Percentiles rank a stretch among this genome's conserved stretches.
phyloP scores from a whole-genome alignment of 2,329 filamentous ascomycete genomes.

The Epichloe brachyelytri region DNA sequence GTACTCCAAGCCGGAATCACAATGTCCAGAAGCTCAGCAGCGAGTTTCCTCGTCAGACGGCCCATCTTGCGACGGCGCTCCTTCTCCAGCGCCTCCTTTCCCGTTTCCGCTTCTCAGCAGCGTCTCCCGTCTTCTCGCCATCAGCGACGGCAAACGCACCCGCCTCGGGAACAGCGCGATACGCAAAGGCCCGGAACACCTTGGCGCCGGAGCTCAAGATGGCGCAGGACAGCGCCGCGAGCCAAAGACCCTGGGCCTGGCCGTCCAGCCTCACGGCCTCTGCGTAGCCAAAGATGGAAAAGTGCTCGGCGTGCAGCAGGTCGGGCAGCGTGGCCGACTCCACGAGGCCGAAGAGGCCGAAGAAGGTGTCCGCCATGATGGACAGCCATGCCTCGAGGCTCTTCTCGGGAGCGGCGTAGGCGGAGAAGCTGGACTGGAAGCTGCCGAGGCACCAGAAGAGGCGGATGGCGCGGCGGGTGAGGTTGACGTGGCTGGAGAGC shows the following conservation, averaged over 20 bases:
- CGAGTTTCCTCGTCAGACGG: constrained; percentile 31
- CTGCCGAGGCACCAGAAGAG: constrained; percentile 55
- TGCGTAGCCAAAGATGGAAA: constrained; percentile 40
- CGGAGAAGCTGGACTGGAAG: constrained; percentile 35
- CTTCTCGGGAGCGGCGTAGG: constrained; percentile 12
- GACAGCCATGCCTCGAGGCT: constrained; percentile 34
- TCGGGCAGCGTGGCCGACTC: constrained; percentile 52
- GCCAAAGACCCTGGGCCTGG: constrained; percentile 59
- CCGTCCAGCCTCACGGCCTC: constrained; percentile 33
- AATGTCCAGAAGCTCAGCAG: constrained; percentile 49
- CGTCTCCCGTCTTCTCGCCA: constrained; percentile 6
- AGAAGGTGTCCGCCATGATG: constrained; percentile 42
- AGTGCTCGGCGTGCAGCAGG: constrained; percentile 26
- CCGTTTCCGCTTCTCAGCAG: constrained; percentile 21
- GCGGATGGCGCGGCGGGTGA: constrained; percentile 50
- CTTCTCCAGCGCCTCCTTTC: constrained; percentile 19
- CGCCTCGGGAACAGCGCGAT: constrained; percentile 21
- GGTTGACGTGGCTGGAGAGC: constrained; percentile 30
- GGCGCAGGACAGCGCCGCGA: constrained; percentile 45
- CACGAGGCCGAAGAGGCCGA: constrained; percentile 54
- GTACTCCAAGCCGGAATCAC: constrained; percentile 46
- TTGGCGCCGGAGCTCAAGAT: constrained; percentile 30
- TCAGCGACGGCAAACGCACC: constrained; percentile 12
- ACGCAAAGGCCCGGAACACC: constrained; percentile 24
- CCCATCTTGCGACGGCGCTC: constrained; percentile 18